Percentiles rank a stretch among this genome's conserved stretches.
phyloP scores from a whole-genome alignment of 1,139 yeast species.

The Suhomyces chickasaworum region DNA sequence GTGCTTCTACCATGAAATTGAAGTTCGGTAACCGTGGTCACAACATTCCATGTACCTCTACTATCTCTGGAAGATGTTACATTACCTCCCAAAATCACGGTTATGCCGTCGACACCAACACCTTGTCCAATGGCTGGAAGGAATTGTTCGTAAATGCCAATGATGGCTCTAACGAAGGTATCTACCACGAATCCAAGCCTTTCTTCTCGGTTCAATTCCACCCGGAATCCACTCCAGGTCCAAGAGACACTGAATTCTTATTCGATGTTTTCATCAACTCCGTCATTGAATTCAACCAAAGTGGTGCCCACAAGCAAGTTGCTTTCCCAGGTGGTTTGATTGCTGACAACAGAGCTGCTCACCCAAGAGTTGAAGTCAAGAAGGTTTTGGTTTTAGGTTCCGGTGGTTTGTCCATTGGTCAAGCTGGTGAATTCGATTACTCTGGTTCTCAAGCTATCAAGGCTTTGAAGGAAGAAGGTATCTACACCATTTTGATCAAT shows the following conservation, averaged over 20 bases:
- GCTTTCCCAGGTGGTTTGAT: slow-evolving; percentile 87
- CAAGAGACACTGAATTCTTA: slow-evolving; percentile 96
- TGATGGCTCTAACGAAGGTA: slow-evolving; percentile 98
- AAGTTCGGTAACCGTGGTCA: slow-evolving; percentile 99
- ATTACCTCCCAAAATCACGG: slow-evolving; percentile 99
- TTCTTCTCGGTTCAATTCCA: slow-evolving; percentile 99
- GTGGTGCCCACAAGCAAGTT: slow-evolving; percentile 67
- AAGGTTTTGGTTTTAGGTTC: slow-evolving; percentile 96
- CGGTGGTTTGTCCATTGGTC: slow-evolving; percentile 98
- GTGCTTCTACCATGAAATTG: slow-evolving; percentile 88
- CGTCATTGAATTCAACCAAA: slow-evolving; percentile 60
- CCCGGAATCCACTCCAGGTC: slow-evolving; percentile 99
- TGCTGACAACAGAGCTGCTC: slow-evolving; percentile 70
- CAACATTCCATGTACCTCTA: slow-evolving; percentile 95
- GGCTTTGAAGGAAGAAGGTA: slow-evolving; percentile 97
- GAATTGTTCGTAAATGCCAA: slow-evolving; percentile 94
- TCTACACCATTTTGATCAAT: slow-evolving; percentile 90
- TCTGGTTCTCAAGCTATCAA: slow-evolving; percentile 95
- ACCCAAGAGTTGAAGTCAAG: slow-evolving; percentile 80
- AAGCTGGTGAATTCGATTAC: slow-evolving; percentile 99
- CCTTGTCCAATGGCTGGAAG: slow-evolving; percentile 83
- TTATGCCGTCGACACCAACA: slow-evolving; percentile 85
- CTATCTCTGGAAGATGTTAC: slow-evolving; percentile 93
- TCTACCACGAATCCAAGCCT: slow-evolving; percentile 84
- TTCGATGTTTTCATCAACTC: slow-evolving; percentile 91